Evolutionary conservation across 176 grass and related monocot genomes (phyloP), one percentile per base, ranked within the genome.

Genomic region (Aegilops umbellulata): DNA sequence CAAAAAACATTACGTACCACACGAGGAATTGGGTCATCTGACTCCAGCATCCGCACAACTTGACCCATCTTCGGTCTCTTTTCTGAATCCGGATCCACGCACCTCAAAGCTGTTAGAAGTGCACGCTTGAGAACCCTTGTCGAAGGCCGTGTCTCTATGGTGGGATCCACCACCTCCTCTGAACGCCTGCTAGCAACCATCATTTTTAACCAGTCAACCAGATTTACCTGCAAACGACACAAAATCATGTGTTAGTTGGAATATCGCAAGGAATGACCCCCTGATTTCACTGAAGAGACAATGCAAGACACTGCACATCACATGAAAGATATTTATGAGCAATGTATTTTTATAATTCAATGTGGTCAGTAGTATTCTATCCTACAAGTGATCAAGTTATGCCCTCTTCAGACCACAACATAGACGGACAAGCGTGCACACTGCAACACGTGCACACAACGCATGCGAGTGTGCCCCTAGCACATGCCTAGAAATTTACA

Each of bases 61-160:
- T 99, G 97, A 84, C 97, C 87, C 97, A 99, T 99, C 92, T 85
- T 96, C 7, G 97, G 94, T 86, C 97, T 95, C 90, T 99, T 99
- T 57, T 99, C 97, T 78, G 97, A 92, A 84, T 96, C 97, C 38
- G 94, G 97, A 93, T 99, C 97, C 4, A 99, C 94, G 35, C 97
- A 99, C 79, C 94, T 92, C 80, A 99, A 84, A 77, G 97, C 97
- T 44, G 94, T 94, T 73, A 99, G 79, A 65, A 99, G 90, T 49
- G 93, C 89, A n/a, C 94, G 90, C 79, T 99, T 99, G 23, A 99
- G 92, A 91, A 90, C 80, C 76, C 92, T 92, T 17, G 97, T 99
- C 0, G 97, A 90, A 69, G 97, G 97, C 44, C 82, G 95, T 60
- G 79, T 86, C 87, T 99, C 97, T 82, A 99, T 81, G 65, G 78